phyloP scores from a whole-genome alignment of 495 filamentous ascomycete genomes.

The Neurospora tetraspora region DNA sequence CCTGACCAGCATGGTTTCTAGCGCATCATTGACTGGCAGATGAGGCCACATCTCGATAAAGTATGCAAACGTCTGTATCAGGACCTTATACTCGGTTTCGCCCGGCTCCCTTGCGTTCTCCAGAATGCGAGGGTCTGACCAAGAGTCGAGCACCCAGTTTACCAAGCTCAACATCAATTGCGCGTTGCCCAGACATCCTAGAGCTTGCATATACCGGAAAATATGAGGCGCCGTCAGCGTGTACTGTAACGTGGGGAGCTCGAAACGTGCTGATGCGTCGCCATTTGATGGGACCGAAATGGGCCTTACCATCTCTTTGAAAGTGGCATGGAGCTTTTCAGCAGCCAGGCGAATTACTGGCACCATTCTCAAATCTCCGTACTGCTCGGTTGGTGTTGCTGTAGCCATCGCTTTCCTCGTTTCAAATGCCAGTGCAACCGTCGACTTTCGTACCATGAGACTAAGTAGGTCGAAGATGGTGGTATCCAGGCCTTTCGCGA shows the following conservation, averaged over 20 bases:
- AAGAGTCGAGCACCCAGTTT: slow-evolving; percentile 29
- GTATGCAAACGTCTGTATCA: slow-evolving; percentile 23
- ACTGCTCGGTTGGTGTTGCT: not conserved
- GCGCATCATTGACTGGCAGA: slow-evolving; percentile 11
- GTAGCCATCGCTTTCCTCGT: not conserved
- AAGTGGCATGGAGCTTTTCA: not conserved
- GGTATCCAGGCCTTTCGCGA: slow-evolving; percentile 7
- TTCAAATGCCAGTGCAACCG: not conserved
- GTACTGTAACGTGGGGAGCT: slow-evolving; percentile 9
- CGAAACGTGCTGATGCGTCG: not conserved
- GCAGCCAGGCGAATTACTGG: not conserved
- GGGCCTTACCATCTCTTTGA: not conserved
- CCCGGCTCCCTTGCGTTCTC: slow-evolving; percentile 23
- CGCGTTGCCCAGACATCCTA: slow-evolving; percentile 25
- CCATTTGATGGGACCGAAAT: not conserved
- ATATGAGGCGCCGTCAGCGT: slow-evolving; percentile 20
- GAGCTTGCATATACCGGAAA: slow-evolving; percentile 27
- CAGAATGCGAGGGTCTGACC: slow-evolving; percentile 19
- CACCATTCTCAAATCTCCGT: slow-evolving; percentile 3
- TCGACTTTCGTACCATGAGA: slow-evolving; percentile 11
- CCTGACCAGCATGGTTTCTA: slow-evolving; percentile 10
- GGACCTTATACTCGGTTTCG: slow-evolving; percentile 15
- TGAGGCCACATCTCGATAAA: slow-evolving; percentile 21
- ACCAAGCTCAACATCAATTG: slow-evolving; percentile 25
- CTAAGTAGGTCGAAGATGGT: slow-evolving; percentile 13